Percentiles rank a stretch among this genome's conserved stretches.
Conservation (phyloP, 1,139 yeast species). For the Taphrina confusa region DNA sequence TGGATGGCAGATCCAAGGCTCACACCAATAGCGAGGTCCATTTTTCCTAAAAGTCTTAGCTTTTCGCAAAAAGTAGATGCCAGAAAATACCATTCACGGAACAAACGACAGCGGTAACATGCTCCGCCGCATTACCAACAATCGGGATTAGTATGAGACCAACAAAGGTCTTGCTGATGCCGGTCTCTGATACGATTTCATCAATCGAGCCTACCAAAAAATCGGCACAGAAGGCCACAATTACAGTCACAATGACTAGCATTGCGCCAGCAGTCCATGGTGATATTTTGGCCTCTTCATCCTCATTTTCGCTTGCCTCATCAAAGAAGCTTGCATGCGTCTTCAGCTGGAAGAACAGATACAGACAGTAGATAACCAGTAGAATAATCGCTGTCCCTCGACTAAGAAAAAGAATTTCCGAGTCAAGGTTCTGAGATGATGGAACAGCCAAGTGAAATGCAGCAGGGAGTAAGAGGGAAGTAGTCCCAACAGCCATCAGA, state of each 20-base stretch:
- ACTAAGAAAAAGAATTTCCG: slow-evolving; percentile 71
- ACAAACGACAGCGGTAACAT: slow-evolving; percentile 91
- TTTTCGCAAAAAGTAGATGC: not conserved
- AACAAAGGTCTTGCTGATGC: slow-evolving; percentile 89
- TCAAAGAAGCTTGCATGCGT: slow-evolving; percentile 66
- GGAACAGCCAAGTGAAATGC: slow-evolving; percentile 84
- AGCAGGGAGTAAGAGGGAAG: slow-evolving; percentile 89
- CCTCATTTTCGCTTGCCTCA: slow-evolving; percentile 42
- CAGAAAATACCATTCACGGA: slow-evolving; percentile 60
- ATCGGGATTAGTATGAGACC: slow-evolving; percentile 93
- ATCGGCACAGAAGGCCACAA: slow-evolving; percentile 91
- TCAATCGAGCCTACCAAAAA: slow-evolving; percentile 91
- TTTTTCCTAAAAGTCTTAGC: slow-evolving; percentile 48
- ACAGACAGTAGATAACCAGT: slow-evolving; percentile 71
- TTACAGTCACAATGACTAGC: slow-evolving; percentile 64
- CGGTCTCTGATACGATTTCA: slow-evolving; percentile 76
- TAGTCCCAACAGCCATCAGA: slow-evolving; percentile 84
- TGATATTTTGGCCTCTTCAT: slow-evolving; percentile 32
- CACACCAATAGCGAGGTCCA: slow-evolving; percentile 96
- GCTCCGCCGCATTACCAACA: slow-evolving; percentile 98
- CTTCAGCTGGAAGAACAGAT: slow-evolving; percentile 80
- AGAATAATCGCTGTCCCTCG: slow-evolving; percentile 84
- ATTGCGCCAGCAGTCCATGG: slow-evolving; percentile 44
- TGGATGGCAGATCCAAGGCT: slow-evolving; percentile 96
- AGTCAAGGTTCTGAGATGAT: slow-evolving; percentile 45